Conservation (phyloP, 2,329 filamentous ascomycete genomes). For the Aspergillus sp. region DNA sequence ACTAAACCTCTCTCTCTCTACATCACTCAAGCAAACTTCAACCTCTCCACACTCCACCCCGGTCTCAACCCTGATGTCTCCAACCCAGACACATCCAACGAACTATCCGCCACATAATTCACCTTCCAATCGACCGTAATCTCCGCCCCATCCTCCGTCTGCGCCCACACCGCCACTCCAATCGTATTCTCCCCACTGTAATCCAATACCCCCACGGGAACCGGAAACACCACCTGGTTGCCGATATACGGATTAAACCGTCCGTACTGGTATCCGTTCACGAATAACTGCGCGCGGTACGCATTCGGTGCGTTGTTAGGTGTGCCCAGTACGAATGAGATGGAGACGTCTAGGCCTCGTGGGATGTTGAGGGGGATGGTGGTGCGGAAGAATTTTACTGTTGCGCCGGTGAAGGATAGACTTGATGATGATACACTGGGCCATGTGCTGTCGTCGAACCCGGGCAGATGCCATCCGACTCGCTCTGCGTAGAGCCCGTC, state of each 20-base stretch:
- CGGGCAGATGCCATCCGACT: conserved; percentile 61
- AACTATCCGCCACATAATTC: conserved; percentile 57
- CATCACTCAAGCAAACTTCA: conserved; percentile 36
- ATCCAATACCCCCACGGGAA: conserved; percentile 61
- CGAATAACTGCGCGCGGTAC: conserved; percentile 58
- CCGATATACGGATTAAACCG: conserved; percentile 63
- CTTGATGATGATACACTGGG: conserved; percentile 2
- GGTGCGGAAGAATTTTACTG: conserved; percentile 60
- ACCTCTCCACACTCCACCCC: conserved; percentile 47
- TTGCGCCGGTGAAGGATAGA: conserved; percentile 51
- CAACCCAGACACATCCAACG: conserved; percentile 53
- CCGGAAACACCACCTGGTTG: conserved; percentile 61
- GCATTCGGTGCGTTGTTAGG: conserved; percentile 39
- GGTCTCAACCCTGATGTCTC: conserved; percentile 55
- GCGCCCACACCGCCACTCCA: conserved; percentile 61
- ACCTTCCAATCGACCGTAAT: conserved; percentile 54
- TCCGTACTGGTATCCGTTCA: conserved; percentile 68
- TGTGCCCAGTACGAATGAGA: conserved; percentile 57
- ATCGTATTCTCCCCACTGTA: conserved; percentile 62
- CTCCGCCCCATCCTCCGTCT: conserved; percentile 54
- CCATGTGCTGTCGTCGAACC: conserved; percentile 55
- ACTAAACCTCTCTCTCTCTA: no score
- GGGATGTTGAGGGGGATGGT: conserved; percentile 55
- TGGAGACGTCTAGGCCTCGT: conserved; percentile 55
- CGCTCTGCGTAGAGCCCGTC: conserved; percentile 61